These are phyloP conservation scores for Cicer pinnatifidum DNA, from an alignment of 306 rosid species.

Conservation along the genomic window DNA sequence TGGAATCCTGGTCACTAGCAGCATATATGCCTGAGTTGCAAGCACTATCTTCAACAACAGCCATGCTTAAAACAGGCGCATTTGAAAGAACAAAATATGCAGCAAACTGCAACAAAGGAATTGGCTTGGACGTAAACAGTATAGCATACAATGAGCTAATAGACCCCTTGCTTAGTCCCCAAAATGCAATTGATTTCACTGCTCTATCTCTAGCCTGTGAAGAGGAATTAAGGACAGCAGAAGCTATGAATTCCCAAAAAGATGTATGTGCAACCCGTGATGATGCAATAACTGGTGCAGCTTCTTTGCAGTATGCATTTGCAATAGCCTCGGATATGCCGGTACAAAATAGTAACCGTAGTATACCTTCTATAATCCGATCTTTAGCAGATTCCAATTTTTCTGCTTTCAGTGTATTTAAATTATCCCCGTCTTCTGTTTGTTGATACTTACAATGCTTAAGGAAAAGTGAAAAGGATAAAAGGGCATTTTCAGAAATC, in stretches of 20 bases:
- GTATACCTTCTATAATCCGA: constrained; percentile 82
- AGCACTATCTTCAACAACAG: constrained; percentile 66
- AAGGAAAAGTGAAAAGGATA: constrained; percentile 69
- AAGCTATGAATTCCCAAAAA: constrained; percentile 89
- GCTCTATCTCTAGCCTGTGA: constrained; percentile 81
- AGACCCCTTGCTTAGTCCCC: constrained; percentile 94
- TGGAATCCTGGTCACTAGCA: constrained; percentile 58
- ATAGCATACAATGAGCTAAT: constrained; percentile 81
- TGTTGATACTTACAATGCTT: constrained; percentile 60
- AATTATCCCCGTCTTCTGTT: constrained; percentile 53
- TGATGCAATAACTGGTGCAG: constrained; percentile 69
- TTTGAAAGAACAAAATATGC: constrained; percentile 79
- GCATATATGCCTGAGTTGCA: constrained; percentile 52
- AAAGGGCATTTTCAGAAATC: constrained; percentile 82
- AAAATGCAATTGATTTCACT: constrained; percentile 86
- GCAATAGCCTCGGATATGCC: constrained; percentile 90
- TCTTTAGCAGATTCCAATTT: constrained; percentile 67
- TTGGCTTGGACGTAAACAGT: constrained; percentile 77
- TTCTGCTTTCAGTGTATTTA: constrained; percentile 55
- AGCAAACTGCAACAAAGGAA: constrained; percentile 76
- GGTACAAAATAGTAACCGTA: constrained; percentile 85
- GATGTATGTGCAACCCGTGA: constrained; percentile 62
- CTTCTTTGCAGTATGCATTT: constrained; percentile 61
- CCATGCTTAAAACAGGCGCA: constrained; percentile 68
- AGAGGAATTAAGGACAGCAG: constrained; percentile 69